phyloP scores from a whole-genome alignment of 352 stramenopile species.

The Thraustotheca clavata region DNA sequence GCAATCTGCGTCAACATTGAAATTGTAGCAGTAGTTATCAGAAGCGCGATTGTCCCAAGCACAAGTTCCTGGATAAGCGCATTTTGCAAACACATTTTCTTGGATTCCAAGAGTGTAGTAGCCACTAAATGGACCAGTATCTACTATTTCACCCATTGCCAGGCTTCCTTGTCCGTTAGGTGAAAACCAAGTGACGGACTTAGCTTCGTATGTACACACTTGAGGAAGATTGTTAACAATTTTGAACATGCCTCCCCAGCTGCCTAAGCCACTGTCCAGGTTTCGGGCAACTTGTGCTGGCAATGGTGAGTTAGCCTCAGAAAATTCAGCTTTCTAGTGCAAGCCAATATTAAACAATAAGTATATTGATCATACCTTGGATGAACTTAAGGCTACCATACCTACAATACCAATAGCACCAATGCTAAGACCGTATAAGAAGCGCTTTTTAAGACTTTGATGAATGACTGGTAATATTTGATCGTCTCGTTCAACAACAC shows the following conservation, averaged over 20 bases:
- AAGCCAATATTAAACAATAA: no score
- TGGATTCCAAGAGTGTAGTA: neutral
- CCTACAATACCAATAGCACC: neutral
- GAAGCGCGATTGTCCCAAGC: neutral
- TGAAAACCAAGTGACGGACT: neutral
- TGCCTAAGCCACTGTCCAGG: neutral
- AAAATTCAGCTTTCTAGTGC: neutral
- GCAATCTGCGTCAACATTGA: neutral
- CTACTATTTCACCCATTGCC: neutral
- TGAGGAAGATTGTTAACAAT: constrained; percentile 1
- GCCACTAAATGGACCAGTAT: neutral
- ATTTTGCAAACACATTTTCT: constrained; percentile 4
- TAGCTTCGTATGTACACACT: neutral
- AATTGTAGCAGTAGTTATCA: constrained; percentile 8
- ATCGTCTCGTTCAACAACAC: no score
- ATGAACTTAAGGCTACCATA: neutral
- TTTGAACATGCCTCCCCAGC: neutral
- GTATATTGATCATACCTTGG: no score
- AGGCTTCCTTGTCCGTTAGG: neutral
- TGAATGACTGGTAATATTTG: no score
- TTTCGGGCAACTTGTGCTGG: neutral
- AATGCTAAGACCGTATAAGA: no score
- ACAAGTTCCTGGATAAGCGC: neutral
- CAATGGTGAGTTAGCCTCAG: neutral
- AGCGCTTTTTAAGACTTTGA: no score